phyloP scores from a whole-genome alignment of 2,329 filamentous ascomycete genomes.

The Hypoxylon sp. region DNA sequence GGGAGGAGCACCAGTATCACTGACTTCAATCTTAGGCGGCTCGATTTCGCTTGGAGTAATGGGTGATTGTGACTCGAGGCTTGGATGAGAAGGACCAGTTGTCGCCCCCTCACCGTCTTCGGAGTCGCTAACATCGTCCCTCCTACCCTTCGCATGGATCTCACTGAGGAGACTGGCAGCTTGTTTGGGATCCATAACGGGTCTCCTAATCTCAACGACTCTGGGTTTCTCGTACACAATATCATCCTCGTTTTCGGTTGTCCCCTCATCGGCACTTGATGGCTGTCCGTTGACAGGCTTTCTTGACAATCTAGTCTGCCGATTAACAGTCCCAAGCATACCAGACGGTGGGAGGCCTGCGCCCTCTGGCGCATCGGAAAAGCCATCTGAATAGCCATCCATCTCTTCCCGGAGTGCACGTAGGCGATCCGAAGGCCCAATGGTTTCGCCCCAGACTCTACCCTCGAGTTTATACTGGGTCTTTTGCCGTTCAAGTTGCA shows the following conservation, averaged over 20 bases:
- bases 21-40: constrained; percentile 73
- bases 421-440: constrained; percentile 90
- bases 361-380: constrained; percentile 60
- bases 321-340: constrained; percentile 79
- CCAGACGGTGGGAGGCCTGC: constrained; percentile 70
- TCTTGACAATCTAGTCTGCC: constrained; percentile 70
- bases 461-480: constrained; percentile 98
- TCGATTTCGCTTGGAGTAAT: constrained; percentile 75
- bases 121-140: constrained; percentile 80
- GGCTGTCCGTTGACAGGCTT: constrained; percentile 64
- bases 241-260: constrained; percentile 68
- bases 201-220: constrained; percentile 83
- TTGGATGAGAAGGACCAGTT: constrained; percentile 82
- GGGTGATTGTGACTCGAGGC: constrained; percentile 79
- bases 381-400: constrained; percentile 71
- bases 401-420: constrained; percentile 95
- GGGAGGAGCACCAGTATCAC: constrained; percentile 55
- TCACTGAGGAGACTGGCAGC: constrained; percentile 77
- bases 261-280: constrained; percentile 57
- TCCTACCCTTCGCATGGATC: constrained; percentile 82
- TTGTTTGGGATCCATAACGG: constrained; percentile 74
- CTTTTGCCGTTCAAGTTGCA: constrained; percentile 96
- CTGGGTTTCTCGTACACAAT: constrained; percentile 83
- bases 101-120: constrained; percentile 79
- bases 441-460: constrained; percentile 85